Percentiles rank a stretch among this genome's conserved stretches.
Conservation (phyloP, 805 yeast species). For the Hanseniaspora guilliermondii region DNA sequence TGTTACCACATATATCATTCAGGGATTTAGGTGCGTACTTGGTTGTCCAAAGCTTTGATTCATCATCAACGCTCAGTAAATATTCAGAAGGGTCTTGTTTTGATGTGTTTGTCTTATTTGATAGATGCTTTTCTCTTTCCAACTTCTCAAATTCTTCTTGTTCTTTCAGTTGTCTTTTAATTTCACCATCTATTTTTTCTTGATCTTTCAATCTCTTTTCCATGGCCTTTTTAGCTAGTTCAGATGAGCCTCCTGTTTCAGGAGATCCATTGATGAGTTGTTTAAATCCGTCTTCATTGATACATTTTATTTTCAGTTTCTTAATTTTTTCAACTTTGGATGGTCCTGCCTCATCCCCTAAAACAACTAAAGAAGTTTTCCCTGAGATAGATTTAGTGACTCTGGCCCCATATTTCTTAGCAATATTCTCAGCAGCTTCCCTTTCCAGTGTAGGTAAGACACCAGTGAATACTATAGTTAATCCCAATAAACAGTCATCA, state of each 20-base stretch:
- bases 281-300: constrained; percentile 76
- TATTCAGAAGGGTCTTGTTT: constrained; percentile 35
- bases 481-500: constrained; percentile 74
- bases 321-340: constrained; percentile 76
- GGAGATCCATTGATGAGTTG: constrained; percentile 71
- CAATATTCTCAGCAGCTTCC: constrained; percentile 58
- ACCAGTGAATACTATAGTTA: constrained; percentile 91
- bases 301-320: constrained; percentile 60
- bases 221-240: constrained; percentile 58
- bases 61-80: constrained; percentile 25
- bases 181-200: constrained; percentile 32
- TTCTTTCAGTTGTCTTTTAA: constrained; percentile 14
- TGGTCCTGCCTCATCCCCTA: constrained; percentile 95
- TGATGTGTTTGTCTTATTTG: background rate
- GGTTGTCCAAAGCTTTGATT: constrained; percentile 54
- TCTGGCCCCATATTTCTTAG: constrained; percentile 80
- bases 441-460: constrained; percentile 68
- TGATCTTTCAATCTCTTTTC: constrained; percentile 61
- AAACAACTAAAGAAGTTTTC: constrained; percentile 75
- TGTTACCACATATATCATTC: constrained; percentile 82
- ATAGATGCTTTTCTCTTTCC: constrained; percentile 16
- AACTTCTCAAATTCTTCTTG: constrained; percentile 14
- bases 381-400: constrained; percentile 77
- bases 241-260: constrained; percentile 81
- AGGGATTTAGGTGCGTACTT: constrained; percentile 76